Evolutionary conservation across 1,139 yeast genomes (phyloP), one percentile per base, ranked within the genome.

Genomic region (Suhomyces terraborum): DNA sequence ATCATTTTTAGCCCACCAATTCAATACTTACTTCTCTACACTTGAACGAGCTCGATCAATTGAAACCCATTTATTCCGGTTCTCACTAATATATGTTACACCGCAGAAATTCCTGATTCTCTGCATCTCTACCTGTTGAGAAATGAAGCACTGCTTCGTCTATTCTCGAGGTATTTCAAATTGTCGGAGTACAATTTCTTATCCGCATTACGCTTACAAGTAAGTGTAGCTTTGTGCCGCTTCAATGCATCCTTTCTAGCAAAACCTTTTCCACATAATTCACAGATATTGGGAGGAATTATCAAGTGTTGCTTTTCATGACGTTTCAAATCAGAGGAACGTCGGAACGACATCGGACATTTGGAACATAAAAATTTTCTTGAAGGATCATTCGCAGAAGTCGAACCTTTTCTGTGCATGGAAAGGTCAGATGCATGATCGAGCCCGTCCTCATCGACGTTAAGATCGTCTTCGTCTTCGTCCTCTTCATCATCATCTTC

Each of bases 201-300:
- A 69, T 63, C 86, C 50, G 71, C 72, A 50, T 84, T 85, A 43
- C 93, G 59, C 52, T 79, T 80, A 67, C 89, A 85, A 1, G 89
- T 84, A 45, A 82, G 68, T 0, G 91, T 85, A 38, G 83, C 86
- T 50, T 71, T 71, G 61, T 82, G 93, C 51, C 93, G 67, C 58
- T 83, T 84, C 50, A 86, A 67, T 0, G 94, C 93, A 61, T 85
- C 94, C 55, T 84, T 84, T 34, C 94, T 64, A 3, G 93, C 93
- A 69, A 86, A 85, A 0, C 93, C 91, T 56, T 84, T 85, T 27
- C 87, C 88, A 64, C 94, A 86, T 21, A 70, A 64, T 9, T 81
- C 79, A 61, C 94, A 86, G 37, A 84, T 79, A 55, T 85, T 82
- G 1, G 88, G 86, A 1, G 82, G 80, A 12, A 77, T 71, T 6